Base-by-base conservation (phyloP, 352 stramenopile genomes). In the Blastocystis sp. region DNA sequence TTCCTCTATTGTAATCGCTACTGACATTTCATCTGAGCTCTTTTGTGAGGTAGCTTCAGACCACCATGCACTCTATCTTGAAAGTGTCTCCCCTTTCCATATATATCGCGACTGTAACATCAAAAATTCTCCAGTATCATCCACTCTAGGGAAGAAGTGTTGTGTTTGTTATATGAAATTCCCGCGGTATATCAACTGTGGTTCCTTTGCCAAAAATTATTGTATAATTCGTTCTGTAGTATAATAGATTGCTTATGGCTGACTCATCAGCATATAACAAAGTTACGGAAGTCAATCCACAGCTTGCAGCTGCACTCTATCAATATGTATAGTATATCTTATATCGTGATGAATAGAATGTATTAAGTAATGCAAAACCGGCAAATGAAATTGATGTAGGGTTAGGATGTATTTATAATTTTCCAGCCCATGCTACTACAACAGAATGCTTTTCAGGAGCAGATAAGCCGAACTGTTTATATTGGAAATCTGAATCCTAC, bases 381-480 rank as follows among this genome's bases (percentile, higher is more conserved):
- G 30, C 53, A 43, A 43, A 11, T 20, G 53, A 85, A 18, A 53
- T 85, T 24, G 73, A 85, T 45, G 73, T 85, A 47, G 7, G 73
- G 13, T 5, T 66, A 11, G 65, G 9, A 2, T 64, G 6, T 3
- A n/a, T 39, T 66, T 24, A n/a, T n/a, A 69, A 8, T 45, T n/a
- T 18, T 53, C 2, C 68, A 85, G 73, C 73, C 73, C 0, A 85
- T 85, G 73, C 73, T 85, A 34, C 30, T 85, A 8, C 73, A 85
- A 55, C 73, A 85, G 26, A 85, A 85, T 43, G 73, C 73, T 11
- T 66, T 68, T 24, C 73, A 85, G 73, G 73, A 85, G 73, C 73
- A 85, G 30, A 85, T 85, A n/a, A 68, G 73, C 63, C 45, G 78
- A 76, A 89, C 78, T 20, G 45, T 89, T 2, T 89, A 89, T 69